Evolutionary conservation across 129 eudicot genomes (phyloP).

Genomic region (Flaveria ramosissima): DNA sequence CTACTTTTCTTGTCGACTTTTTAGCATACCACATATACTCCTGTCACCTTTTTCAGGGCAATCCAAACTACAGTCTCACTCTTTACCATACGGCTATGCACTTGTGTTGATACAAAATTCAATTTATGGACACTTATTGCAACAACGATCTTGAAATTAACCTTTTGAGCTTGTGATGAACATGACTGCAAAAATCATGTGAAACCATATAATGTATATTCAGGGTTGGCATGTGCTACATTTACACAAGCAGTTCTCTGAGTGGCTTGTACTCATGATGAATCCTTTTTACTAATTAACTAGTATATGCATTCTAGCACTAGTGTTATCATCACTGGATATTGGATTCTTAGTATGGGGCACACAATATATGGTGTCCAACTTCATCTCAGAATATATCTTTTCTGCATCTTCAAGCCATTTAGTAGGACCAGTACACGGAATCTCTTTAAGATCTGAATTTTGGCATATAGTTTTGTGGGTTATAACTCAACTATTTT

Average conservation of each 20-base stretch:
- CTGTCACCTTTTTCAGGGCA: neutral
- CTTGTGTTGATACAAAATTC: neutral
- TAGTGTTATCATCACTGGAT: neutral
- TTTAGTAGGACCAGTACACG: no score
- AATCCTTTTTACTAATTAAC: neutral
- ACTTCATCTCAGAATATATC: neutral
- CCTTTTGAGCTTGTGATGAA: conserved; percentile 30
- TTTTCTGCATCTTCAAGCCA: neutral
- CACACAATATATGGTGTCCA: neutral
- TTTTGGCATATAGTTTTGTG: neutral
- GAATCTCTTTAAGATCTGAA: neutral
- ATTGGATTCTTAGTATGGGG: neutral
- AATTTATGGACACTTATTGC: neutral
- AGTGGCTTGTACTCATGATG: conserved; percentile 12
- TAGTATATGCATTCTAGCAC: neutral
- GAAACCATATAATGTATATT: conserved; percentile 8
- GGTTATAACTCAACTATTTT: neutral
- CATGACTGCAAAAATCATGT: conserved; percentile 23
- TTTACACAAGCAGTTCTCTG: conserved; percentile 26
- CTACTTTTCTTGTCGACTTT: conserved; percentile 7
- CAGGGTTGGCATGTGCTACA: neutral
- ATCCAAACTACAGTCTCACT: neutral
- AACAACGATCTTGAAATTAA: neutral
- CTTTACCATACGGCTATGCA: neutral
- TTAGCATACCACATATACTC: neutral